phyloP scores from a whole-genome alignment of 192 early-diverging fungal species.

The Dissophora ornata region DNA sequence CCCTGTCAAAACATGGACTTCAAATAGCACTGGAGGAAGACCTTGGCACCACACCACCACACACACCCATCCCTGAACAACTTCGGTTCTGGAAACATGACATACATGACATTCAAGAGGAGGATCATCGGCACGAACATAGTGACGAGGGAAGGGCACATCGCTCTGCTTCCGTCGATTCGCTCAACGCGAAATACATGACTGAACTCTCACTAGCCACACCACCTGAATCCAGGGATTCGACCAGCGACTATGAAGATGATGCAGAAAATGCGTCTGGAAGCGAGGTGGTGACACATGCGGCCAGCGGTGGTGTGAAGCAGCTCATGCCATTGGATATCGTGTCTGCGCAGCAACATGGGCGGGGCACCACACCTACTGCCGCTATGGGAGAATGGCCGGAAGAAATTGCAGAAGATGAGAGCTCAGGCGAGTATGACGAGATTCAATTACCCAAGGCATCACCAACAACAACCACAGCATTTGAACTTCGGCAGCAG shows the following conservation, averaged over 20 bases:
- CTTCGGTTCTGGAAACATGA: conserved; percentile 7
- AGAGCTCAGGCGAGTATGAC: conserved; percentile 7
- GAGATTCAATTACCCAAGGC: conserved; percentile 2
- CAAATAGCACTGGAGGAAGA: conserved; percentile 46
- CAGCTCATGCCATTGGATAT: conserved; percentile 32
- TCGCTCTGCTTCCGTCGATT: background rate
- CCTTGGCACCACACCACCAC: conserved; percentile 23
- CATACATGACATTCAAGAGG: conserved; percentile 15
- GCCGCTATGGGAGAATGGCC: background rate
- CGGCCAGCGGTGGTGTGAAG: background rate
- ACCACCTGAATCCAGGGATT: conserved; percentile 33
- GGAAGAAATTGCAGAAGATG: conserved; percentile 29
- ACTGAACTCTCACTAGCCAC: conserved; percentile 17
- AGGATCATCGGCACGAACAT: background rate
- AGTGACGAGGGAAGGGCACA: background rate
- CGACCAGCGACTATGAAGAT: conserved; percentile 12
- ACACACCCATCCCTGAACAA: conserved; percentile 48
- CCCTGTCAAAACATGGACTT: conserved; percentile 58
- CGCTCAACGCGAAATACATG: background rate
- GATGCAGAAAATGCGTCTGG: background rate
- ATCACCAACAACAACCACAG: conserved; percentile 40
- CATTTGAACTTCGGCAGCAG: conserved; percentile 45
- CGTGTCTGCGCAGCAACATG: conserved; percentile 29
- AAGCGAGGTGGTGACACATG: background rate
- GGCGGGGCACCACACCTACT: background rate